Evolutionary conservation across 1,284 basidiomycete species (phyloP).

Genomic region (Puccinia horiana): DNA sequence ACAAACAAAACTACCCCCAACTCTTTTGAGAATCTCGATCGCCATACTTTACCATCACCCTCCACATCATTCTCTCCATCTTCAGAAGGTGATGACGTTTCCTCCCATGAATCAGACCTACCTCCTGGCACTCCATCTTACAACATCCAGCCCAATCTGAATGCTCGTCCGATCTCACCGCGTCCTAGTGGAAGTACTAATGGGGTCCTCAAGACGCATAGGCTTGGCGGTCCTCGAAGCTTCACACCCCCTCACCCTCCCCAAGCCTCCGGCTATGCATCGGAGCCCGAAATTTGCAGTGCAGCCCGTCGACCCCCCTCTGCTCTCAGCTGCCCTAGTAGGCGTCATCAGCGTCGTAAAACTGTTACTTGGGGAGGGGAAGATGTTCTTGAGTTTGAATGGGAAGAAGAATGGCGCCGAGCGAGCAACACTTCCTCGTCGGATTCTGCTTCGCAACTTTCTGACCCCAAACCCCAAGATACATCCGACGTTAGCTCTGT

Average conservation of each 20-base stretch:
- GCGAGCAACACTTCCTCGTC: slow-evolving; percentile 27
- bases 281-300: background rate
- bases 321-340: slow-evolving; percentile 29
- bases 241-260: slow-evolving; percentile 42
- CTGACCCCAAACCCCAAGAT: slow-evolving; percentile 2
- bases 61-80: background rate
- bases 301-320: background rate
- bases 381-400: slow-evolving; percentile 46
- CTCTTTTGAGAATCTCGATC: background rate
- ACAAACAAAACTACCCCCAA: background rate
- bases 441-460: slow-evolving; percentile 19
- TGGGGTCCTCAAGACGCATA: slow-evolving; percentile 44
- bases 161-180: background rate
- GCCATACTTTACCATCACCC: background rate
- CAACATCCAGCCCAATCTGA: background rate
- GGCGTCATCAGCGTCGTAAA: slow-evolving; percentile 35
- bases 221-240: slow-evolving; percentile 43
- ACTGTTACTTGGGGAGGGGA: slow-evolving; percentile 49
- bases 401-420: slow-evolving; percentile 42
- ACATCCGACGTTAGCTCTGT: slow-evolving; percentile 25
- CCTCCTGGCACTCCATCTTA: slow-evolving; percentile 11
- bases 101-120: slow-evolving; percentile 18
- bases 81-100: slow-evolving; percentile 19
- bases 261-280: background rate
- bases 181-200: slow-evolving; percentile 10